Conservation (phyloP, 2,329 filamentous ascomycete species). For the Rhynchosporium agropyri region DNA sequence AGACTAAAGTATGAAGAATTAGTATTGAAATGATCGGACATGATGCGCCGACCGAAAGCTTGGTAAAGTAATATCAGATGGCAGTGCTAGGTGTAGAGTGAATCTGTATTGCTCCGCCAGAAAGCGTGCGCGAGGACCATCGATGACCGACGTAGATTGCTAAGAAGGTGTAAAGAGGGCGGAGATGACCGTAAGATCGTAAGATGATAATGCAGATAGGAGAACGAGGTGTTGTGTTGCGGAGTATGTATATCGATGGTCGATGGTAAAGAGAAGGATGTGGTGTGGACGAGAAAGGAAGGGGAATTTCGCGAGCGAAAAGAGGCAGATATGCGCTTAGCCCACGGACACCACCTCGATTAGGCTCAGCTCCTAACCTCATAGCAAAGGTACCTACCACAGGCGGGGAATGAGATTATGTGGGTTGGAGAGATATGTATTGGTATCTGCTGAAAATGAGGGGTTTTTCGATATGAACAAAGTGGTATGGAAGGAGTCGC, state of each 20-base stretch:
- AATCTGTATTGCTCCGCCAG: background rate
- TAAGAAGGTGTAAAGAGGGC: background rate
- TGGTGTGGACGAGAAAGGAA: background rate
- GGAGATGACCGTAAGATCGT: background rate
- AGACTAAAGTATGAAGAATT: background rate
- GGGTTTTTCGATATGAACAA: background rate
- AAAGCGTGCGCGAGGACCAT: background rate
- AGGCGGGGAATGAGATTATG: background rate
- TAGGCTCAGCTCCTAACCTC: background rate
- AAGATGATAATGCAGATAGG: background rate
- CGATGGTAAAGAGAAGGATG: background rate
- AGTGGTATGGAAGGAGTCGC: background rate
- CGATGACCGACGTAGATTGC: background rate
- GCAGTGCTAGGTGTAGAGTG: background rate
- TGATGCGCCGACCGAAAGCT: constrained; percentile 5
- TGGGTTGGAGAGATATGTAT: background rate
- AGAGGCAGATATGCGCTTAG: constrained; percentile 4
- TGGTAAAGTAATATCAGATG: constrained; percentile 2
- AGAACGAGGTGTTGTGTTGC: background rate
- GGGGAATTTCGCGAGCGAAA: background rate
- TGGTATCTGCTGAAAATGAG: background rate
- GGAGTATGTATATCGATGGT: background rate
- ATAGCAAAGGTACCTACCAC: background rate
- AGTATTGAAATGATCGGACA: constrained; percentile 9
- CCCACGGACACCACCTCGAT: background rate